Conservation (phyloP, 2,329 filamentous ascomycete species). For the Furcasterigmium furcatum region DNA sequence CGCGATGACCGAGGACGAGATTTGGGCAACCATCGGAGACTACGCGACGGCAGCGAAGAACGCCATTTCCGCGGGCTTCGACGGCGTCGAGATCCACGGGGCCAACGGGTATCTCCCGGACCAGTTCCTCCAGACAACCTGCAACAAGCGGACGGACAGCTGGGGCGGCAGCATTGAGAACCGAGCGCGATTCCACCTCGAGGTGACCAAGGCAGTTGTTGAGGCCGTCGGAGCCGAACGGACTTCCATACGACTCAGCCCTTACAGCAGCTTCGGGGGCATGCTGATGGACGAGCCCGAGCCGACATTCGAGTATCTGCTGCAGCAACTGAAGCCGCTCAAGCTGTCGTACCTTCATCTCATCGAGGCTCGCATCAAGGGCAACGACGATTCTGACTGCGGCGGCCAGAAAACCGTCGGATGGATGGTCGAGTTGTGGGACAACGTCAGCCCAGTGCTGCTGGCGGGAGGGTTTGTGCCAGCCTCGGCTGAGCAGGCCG, state of each 20-base stretch:
- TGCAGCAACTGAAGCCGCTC: slow-evolving; percentile 45
- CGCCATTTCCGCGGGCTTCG: slow-evolving; percentile 62
- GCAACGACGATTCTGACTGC: slow-evolving; percentile 32
- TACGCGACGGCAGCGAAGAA: slow-evolving; percentile 54
- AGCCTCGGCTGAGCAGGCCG: slow-evolving; percentile 15
- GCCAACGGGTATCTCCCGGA: slow-evolving; percentile 63
- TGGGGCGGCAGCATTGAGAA: slow-evolving; percentile 55
- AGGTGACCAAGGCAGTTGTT: slow-evolving; percentile 39
- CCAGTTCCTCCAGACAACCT: slow-evolving; percentile 53
- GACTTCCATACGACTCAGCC: slow-evolving; percentile 52
- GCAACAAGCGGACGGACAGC: slow-evolving; percentile 48
- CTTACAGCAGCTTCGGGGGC: slow-evolving; percentile 54
- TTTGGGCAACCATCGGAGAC: slow-evolving; percentile 58
- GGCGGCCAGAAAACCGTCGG: slow-evolving; percentile 8
- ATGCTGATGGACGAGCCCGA: slow-evolving; percentile 58
- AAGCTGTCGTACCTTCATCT: slow-evolving; percentile 56
- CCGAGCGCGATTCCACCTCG: slow-evolving; percentile 45
- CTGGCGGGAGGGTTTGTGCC: slow-evolving; percentile 25
- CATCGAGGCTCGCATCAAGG: slow-evolving; percentile 51
- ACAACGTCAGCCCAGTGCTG: slow-evolving; percentile 23
- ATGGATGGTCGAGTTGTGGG: slow-evolving; percentile 26
- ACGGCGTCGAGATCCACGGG: slow-evolving; percentile 61
- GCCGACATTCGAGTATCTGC: slow-evolving; percentile 55
- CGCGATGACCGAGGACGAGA: slow-evolving; percentile 64
- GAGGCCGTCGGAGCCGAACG: slow-evolving; percentile 44